phyloP scores from a whole-genome alignment of 345 rosid genomes.

The Noccaea caerulescens region DNA sequence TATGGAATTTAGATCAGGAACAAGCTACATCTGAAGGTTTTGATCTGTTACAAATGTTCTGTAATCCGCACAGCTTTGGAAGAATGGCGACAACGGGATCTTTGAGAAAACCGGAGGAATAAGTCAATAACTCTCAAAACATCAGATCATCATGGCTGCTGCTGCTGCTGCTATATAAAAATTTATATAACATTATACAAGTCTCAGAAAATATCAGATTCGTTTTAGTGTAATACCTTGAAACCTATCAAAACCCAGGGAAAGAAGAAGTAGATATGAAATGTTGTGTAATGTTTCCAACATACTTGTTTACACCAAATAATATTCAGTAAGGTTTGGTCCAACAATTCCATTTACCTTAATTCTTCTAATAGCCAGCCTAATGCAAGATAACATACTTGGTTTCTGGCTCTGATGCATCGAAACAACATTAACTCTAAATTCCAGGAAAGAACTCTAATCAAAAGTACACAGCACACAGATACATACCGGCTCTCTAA shows the following conservation, averaged over 20 bases:
- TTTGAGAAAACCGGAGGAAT: constrained; percentile 66
- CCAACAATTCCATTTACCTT: too few species aligned
- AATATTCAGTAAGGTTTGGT: background rate
- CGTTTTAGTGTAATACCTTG: background rate
- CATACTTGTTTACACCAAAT: constrained; percentile 14
- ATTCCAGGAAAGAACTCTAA: too few species aligned
- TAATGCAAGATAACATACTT: too few species aligned
- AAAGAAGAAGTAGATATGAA: background rate
- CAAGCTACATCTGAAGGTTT: background rate
- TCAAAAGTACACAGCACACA: too few species aligned
- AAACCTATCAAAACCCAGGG: background rate
- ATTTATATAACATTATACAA: background rate
- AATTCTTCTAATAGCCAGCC: too few species aligned
- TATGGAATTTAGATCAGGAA: background rate
- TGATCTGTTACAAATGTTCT: constrained; percentile 18
- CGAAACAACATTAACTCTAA: too few species aligned
- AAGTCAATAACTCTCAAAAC: background rate
- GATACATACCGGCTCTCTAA: too few species aligned
- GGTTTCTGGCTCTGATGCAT: too few species aligned
- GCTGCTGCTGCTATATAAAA: background rate
- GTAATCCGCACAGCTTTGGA: constrained; percentile 60
- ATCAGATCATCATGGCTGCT: constrained; percentile 1
- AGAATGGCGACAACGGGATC: constrained; percentile 79
- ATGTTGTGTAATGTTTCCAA: constrained; percentile 20
- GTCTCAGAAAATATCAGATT: background rate